Base-by-base conservation (phyloP, 2,329 filamentous ascomycete genomes). In the Davidsoniella neocaledoniae region DNA sequence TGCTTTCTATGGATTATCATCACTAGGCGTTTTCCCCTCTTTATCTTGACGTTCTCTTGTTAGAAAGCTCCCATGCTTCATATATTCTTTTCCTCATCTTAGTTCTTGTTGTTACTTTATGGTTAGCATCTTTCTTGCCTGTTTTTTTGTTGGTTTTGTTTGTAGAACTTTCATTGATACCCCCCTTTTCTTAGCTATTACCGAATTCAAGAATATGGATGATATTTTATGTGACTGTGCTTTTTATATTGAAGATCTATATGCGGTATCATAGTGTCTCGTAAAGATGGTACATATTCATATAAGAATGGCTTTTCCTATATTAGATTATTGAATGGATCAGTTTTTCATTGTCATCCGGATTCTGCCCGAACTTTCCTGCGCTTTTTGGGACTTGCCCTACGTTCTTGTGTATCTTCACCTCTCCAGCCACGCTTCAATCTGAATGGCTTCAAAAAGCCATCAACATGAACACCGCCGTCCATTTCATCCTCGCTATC, bases 391-490 rank as follows among this genome's bases (percentile, higher is more conserved):
- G 29, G 29, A 33, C 29, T 33, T 10, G 29, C 29, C 29, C 29
- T 33, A 12, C 29, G 29, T 33, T 49, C 54, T 55, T 44, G 54
- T 25, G 29, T 48, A 46, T 68, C 66, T 33, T 60, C 62, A 1
- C 60, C 66, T 39, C 69, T 61, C 73, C 72, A 76, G 0, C 72
- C 73, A 41, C 58, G 63, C 5, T 67, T 63, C 1, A 66, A 61
- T 51, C 66, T 64, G 48, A 84, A 69, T 3, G 73, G 71, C 58
- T 68, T 66, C 56, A 86, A 56, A 57, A 82, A 86, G 0, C 81
- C 77, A 60, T 86, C 81, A 1, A 77, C 71, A 56, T 84, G 81
- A 17, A 84, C 76, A 0, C 69, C 79, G 0, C 79, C 81, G 7
- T 69, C 56, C 57, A 77, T 71, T 57, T 78, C 74, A 51, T 71